Percentiles rank a stretch among this genome's conserved stretches.
Evolutionary conservation across 2,329 filamentous ascomycete genomes (phyloP).

Genomic region (Thelonectria olida): DNA sequence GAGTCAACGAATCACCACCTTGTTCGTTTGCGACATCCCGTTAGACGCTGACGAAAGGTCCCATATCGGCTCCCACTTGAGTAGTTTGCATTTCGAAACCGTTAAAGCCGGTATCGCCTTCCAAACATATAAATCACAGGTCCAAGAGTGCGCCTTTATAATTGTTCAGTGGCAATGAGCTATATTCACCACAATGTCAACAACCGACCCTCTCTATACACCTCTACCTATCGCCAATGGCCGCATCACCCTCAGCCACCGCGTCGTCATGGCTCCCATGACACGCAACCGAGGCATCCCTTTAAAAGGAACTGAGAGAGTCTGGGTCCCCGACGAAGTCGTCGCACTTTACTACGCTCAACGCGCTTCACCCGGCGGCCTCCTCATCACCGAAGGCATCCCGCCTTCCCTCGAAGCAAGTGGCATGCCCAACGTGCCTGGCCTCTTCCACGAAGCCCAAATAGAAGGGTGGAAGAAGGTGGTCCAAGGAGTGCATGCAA

Average conservation of each 20-base stretch:
- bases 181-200: neutral
- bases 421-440: conserved; percentile 1
- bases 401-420: neutral
- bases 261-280: conserved; percentile 4
- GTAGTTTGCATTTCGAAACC: neutral
- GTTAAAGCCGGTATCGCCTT: neutral
- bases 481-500: neutral
- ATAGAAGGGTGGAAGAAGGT: neutral
- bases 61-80: neutral
- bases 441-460: neutral
- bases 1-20: neutral
- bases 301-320: neutral
- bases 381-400: conserved; percentile 8
- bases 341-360: neutral
- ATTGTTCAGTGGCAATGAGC: no score
- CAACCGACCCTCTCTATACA: neutral
- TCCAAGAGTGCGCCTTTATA: neutral
- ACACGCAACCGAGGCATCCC: conserved; percentile 4
- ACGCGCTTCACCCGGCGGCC: conserved; percentile 3
- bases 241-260: conserved; percentile 1
- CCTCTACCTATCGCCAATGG: conserved; percentile 5
- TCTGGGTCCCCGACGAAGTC: neutral
- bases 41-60: neutral
- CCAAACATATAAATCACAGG: neutral
- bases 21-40: neutral